Percentiles rank a stretch among this genome's conserved stretches.
phyloP scores from a whole-genome alignment of 352 stramenopile genomes.

The Heterotrichella gracilis region DNA sequence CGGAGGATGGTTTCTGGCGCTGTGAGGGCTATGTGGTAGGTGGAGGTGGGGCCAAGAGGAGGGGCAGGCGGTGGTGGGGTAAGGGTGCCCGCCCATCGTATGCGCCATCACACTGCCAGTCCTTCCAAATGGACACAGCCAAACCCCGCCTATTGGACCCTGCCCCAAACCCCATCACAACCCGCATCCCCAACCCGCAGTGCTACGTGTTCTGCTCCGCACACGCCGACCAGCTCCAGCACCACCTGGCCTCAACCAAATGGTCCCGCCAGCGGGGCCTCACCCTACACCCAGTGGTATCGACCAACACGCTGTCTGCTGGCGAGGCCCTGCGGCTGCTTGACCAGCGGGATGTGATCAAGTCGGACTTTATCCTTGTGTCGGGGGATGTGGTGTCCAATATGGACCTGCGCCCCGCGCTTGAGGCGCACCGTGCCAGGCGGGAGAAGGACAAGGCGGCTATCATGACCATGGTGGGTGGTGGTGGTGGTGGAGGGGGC shows the following conservation, averaged over 20 bases:
- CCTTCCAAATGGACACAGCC: too few relatives aligned
- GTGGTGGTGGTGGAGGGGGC: too few relatives aligned
- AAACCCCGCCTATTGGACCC: too few relatives aligned
- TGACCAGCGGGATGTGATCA: constrained; percentile 56
- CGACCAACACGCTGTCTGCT: constrained; percentile 43
- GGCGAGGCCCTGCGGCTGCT: constrained; percentile 75
- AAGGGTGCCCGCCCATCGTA: too few relatives aligned
- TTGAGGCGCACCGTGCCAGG: constrained; percentile 34
- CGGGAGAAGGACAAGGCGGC: constrained; percentile 50
- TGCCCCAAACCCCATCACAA: too few relatives aligned
- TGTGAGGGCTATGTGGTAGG: too few relatives aligned
- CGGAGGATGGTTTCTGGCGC: too few relatives aligned
- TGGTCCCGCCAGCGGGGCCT: constrained; percentile 27
- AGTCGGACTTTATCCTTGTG: constrained; percentile 82
- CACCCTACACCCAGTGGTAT: too few relatives aligned
- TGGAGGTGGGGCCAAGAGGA: too few relatives aligned
- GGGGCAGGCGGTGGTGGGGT: too few relatives aligned
- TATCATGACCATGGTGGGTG: constrained; percentile 82
- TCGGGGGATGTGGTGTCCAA: constrained; percentile 76
- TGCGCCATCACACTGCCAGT: too few relatives aligned
- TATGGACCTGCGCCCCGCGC: constrained; percentile 42
- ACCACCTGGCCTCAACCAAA: constrained; percentile 39
- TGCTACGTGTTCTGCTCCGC: constrained; percentile 58
- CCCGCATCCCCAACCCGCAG: too few relatives aligned
- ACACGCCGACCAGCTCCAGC: constrained; percentile 44